Evolutionary conservation across 2,329 filamentous ascomycete species (phyloP).

Genomic region (Neonectria ditissima): DNA sequence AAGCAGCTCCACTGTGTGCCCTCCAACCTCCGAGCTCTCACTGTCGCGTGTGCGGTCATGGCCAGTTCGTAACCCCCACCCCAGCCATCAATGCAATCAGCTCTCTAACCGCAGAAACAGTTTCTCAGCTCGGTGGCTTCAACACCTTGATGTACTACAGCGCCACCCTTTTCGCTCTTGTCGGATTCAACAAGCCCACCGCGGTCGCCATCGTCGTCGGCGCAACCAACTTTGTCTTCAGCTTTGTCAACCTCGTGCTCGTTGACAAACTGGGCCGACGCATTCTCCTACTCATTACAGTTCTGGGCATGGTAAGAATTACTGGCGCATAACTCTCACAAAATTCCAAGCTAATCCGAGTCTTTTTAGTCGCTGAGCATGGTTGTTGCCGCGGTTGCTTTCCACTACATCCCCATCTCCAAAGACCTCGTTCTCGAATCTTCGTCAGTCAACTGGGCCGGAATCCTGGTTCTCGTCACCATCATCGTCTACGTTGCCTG

Average conservation of each 20-base stretch:
- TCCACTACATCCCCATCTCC: constrained; percentile 59
- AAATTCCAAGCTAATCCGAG: background rate
- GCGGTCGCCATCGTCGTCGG: constrained; percentile 59
- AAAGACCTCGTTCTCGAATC: constrained; percentile 51
- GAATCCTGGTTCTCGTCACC: constrained; percentile 48
- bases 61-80: constrained; percentile 44
- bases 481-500: constrained; percentile 59
- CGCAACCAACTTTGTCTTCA: constrained; percentile 60
- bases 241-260: constrained; percentile 56
- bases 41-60: constrained; percentile 60
- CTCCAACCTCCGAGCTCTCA: constrained; percentile 56
- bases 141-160: constrained; percentile 64
- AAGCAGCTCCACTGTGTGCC: constrained; percentile 59
- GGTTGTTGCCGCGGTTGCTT: constrained; percentile 53
- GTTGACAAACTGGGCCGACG: constrained; percentile 58
- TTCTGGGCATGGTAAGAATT: constrained; percentile 42
- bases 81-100: background rate
- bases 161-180: constrained; percentile 59
- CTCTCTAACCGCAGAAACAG: constrained; percentile 7
- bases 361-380: constrained; percentile 52
- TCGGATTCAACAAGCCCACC: constrained; percentile 59
- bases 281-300: constrained; percentile 54
- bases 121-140: constrained; percentile 62
- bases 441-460: constrained; percentile 41
- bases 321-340: no score